Conservation (phyloP, 108 stramenopile species). For the Epithemia pelagica region DNA sequence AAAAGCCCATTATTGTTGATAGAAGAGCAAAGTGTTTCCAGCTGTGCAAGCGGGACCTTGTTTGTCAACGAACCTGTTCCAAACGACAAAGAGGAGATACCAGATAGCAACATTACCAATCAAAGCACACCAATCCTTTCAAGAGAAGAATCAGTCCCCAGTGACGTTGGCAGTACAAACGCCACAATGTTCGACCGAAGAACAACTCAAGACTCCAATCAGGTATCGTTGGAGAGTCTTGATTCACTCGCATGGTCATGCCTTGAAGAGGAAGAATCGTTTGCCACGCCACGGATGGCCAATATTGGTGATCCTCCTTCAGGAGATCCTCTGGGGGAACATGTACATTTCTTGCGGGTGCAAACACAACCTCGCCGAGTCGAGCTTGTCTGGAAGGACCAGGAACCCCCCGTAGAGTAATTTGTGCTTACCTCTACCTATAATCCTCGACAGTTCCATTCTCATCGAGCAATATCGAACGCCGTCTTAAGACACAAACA, state of each 20-base stretch:
- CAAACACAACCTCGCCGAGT: conserved; percentile 38
- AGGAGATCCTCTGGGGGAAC: conserved; percentile 66
- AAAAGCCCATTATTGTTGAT: background rate
- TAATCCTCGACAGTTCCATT: too few relatives aligned
- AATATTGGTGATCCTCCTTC: conserved; percentile 2
- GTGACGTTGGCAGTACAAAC: background rate
- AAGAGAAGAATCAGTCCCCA: background rate
- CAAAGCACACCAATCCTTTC: background rate
- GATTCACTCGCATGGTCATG: conserved; percentile 24
- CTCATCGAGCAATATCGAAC: too few relatives aligned
- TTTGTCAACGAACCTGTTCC: background rate
- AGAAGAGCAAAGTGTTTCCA: background rate
- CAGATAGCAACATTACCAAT: background rate
- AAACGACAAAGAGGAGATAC: background rate
- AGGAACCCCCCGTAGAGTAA: too few relatives aligned
- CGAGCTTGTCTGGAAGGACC: conserved; percentile 21
- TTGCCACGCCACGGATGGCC: conserved; percentile 7
- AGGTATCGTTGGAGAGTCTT: conserved; percentile 32
- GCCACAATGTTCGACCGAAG: background rate
- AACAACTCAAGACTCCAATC: conserved; percentile 5
- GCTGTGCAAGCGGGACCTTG: background rate
- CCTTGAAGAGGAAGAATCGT: conserved; percentile 18
- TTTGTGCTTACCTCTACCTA: too few relatives aligned
- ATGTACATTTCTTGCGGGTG: conserved; percentile 49
- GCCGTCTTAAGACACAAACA: too few relatives aligned